A percentile compares a stretch with the other conserved stretches of the same genome.
phyloP scores from a whole-genome alignment of 768 basidiomycete species.

The Cyclocybe cylindracea region DNA sequence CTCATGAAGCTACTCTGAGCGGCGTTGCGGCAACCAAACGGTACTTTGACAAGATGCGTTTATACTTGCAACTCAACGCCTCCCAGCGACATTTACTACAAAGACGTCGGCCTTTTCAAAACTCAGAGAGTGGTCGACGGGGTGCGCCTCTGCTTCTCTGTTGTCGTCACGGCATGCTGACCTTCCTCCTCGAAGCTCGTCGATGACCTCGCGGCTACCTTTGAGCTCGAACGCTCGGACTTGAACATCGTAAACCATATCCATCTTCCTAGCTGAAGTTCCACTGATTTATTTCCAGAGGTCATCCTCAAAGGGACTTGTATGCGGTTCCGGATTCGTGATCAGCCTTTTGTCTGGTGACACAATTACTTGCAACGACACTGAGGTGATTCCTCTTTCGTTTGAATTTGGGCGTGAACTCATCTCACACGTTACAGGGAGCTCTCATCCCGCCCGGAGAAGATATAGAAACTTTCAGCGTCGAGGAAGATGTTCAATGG shows the following conservation, averaged over 20 bases:
- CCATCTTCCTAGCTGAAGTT: background rate
- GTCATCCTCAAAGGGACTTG: slow-evolving; percentile 86
- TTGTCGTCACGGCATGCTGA: background rate
- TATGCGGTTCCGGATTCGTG: slow-evolving; percentile 65
- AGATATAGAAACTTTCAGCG: slow-evolving; percentile 62
- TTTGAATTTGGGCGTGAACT: background rate
- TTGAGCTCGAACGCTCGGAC: slow-evolving; percentile 70
- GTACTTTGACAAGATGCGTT: slow-evolving; percentile 27
- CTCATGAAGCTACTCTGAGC: slow-evolving; percentile 65
- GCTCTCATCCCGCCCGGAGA: slow-evolving; percentile 78
- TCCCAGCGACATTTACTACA: slow-evolving; percentile 84
- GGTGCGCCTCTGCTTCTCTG: slow-evolving; percentile 37
- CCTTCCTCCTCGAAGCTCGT: slow-evolving; percentile 57
- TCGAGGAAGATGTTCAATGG: slow-evolving; percentile 64
- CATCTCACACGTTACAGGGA: slow-evolving; percentile 44
- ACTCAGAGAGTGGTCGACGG: slow-evolving; percentile 78
- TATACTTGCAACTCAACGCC: slow-evolving; percentile 6
- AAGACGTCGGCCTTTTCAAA: slow-evolving; percentile 77
- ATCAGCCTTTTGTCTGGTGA: slow-evolving; percentile 63
- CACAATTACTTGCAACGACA: slow-evolving; percentile 47
- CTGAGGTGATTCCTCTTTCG: slow-evolving; percentile 46
- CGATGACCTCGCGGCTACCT: slow-evolving; percentile 87
- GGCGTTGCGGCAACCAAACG: slow-evolving; percentile 65
- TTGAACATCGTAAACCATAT: slow-evolving; percentile 67
- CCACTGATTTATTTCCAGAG: slow-evolving; percentile 47